Evolutionary conservation across 306 rosid species (phyloP).

Genomic region (Gillenia trifoliata): DNA sequence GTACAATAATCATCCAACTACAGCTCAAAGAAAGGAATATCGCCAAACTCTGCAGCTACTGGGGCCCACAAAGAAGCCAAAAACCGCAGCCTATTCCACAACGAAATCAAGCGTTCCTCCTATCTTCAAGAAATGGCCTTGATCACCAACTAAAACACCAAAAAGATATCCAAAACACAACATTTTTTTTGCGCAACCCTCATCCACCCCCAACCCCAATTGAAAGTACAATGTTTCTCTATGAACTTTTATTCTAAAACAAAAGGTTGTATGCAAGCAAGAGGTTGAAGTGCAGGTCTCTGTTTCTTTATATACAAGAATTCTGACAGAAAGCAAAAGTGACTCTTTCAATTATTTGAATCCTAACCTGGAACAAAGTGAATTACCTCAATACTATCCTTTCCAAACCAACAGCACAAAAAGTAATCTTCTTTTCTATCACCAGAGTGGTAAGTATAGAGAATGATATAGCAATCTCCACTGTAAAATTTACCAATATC

Average conservation of each 20-base stretch:
- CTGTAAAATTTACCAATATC: slow-evolving; percentile 88
- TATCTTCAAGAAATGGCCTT: background rate
- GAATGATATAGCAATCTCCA: slow-evolving; percentile 93
- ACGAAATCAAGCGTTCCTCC: background rate
- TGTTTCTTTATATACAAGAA: background rate
- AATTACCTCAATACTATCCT: slow-evolving; percentile 82
- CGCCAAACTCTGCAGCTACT: background rate
- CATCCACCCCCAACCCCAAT: background rate
- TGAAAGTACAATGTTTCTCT: background rate
- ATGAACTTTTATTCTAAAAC: background rate
- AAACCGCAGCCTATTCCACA: background rate
- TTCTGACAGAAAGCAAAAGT: background rate
- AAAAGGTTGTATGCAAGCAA: background rate
- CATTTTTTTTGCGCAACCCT: background rate
- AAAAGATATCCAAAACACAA: background rate
- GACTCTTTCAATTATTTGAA: slow-evolving; percentile 3
- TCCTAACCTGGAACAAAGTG: slow-evolving; percentile 15
- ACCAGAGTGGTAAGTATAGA: slow-evolving; percentile 89
- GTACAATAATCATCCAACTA: background rate
- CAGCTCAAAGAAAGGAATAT: background rate
- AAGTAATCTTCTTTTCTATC: slow-evolving; percentile 96
- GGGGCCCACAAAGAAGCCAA: background rate
- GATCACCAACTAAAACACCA: background rate
- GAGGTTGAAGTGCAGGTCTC: background rate
- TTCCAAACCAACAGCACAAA: slow-evolving; percentile 96